A percentile compares a stretch with the other conserved stretches of the same genome.
These are phyloP conservation scores for Rauvolfia tetraphylla DNA, from an alignment of 257 asterid genomes.

Conservation along the genomic window DNA sequence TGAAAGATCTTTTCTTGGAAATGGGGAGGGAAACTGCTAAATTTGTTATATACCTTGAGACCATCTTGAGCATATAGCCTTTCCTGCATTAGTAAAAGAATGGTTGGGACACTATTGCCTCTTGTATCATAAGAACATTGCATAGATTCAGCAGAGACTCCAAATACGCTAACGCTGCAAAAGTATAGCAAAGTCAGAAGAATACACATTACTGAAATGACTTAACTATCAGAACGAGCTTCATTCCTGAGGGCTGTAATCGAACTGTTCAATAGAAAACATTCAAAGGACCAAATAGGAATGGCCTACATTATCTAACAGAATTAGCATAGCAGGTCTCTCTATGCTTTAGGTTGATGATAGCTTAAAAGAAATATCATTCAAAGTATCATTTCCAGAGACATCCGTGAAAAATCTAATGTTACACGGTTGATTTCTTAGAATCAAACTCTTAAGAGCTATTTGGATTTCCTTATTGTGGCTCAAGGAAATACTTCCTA, in stretches of 20 bases:
- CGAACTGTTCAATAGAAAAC: not conserved
- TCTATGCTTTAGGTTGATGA: not conserved
- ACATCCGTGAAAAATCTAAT: not conserved
- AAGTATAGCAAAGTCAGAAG: slow-evolving; percentile 14
- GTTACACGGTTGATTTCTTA: not conserved
- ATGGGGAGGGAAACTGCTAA: not conserved
- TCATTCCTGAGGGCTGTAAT: not conserved
- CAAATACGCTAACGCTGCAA: slow-evolving; percentile 85
- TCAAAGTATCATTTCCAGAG: not conserved
- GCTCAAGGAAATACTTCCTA: not conserved
- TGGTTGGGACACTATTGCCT: slow-evolving; percentile 97
- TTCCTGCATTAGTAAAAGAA: slow-evolving; percentile 82
- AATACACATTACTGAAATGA: not conserved
- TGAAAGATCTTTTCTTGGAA: not conserved
- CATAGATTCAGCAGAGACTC: slow-evolving; percentile 97
- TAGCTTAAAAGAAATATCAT: not conserved
- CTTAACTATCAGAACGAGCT: not conserved
- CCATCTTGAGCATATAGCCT: slow-evolving; percentile 77
- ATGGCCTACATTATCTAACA: not conserved
- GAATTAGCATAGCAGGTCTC: not conserved
- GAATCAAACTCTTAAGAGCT: not conserved
- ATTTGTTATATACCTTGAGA: slow-evolving; percentile 48
- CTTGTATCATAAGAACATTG: slow-evolving; percentile 86
- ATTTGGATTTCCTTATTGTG: not conserved
- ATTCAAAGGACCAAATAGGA: not conserved